Evolutionary conservation across 192 early-diverging fungal genomes (phyloP).

Genomic region (Umbelopsis vinacea): DNA sequence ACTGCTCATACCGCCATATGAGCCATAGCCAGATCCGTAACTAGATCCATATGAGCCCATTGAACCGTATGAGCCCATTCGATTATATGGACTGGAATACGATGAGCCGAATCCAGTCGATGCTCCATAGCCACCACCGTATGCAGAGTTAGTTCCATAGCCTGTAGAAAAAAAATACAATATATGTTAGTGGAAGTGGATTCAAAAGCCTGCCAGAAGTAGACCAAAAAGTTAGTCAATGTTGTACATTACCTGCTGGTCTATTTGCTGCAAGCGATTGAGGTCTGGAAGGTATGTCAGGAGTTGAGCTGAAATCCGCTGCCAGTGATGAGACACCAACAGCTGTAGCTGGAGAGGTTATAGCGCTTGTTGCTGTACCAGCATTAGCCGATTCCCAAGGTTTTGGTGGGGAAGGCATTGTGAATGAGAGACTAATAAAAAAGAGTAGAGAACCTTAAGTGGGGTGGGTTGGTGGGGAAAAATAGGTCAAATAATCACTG

Average conservation of each 20-base stretch:
- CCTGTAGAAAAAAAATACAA: too few relatives aligned
- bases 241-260: conserved; percentile 13
- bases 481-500: background rate
- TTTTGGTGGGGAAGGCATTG: conserved; percentile 67
- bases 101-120: conserved; percentile 48
- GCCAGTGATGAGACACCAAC: conserved; percentile 34
- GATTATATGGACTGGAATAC: conserved; percentile 57
- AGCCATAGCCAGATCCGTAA: conserved; percentile 48
- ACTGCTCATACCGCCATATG: conserved; percentile 38
- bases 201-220: too few relatives aligned
- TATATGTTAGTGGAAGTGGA: too few relatives aligned
- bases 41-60: conserved; percentile 36
- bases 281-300: conserved; percentile 50
- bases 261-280: conserved; percentile 27
- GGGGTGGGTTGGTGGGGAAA: background rate
- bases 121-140: conserved; percentile 44
- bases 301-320: conserved; percentile 30
- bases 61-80: conserved; percentile 32
- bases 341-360: conserved; percentile 38
- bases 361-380: conserved; percentile 29
- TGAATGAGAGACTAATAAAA: conserved; percentile 10
- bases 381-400: conserved; percentile 76
- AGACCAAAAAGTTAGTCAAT: too few relatives aligned
- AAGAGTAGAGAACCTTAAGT: background rate
- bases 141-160: conserved; percentile 24